phyloP scores from a whole-genome alignment of 176 grass and related monocot genomes.

The Thinopyrum elongatum region DNA sequence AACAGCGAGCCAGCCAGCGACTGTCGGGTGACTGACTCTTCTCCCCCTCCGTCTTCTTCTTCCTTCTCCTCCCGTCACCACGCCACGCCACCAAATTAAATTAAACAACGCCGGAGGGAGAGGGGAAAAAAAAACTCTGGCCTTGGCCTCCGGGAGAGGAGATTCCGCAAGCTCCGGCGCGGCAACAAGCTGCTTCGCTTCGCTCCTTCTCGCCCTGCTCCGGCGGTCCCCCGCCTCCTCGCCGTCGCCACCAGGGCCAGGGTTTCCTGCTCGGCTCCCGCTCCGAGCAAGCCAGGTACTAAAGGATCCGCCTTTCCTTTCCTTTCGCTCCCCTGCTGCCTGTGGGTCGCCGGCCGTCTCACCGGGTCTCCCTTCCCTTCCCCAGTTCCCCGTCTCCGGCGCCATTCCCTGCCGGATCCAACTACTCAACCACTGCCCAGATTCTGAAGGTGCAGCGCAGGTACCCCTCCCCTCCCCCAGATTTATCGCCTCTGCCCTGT shows the following conservation, averaged over 20 bases:
- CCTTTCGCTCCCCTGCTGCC: no score
- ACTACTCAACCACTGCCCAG: no score
- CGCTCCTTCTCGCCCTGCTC: no score
- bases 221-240: no score
- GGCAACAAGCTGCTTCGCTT: not conserved
- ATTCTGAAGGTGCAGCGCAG: no score
- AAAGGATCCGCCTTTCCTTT: not conserved
- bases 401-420: not conserved
- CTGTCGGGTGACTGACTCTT: not conserved
- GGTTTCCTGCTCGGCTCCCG: not conserved
- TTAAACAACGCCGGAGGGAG: not conserved
- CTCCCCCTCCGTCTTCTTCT: no score
- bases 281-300: not conserved
- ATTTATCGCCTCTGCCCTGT: not conserved
- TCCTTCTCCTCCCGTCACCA: no score
- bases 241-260: no score
- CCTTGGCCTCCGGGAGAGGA: not conserved
- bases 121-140: not conserved
- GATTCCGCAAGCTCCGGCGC: not conserved
- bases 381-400: not conserved
- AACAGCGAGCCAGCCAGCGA: not conserved
- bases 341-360: no score
- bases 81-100: not conserved
- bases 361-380: not conserved
- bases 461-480: not conserved